Percentiles rank a stretch among this genome's conserved stretches.
These are phyloP conservation scores for Oryza nivara DNA, from an alignment of 176 grass and related monocot genomes.

Conservation along the genomic window DNA sequence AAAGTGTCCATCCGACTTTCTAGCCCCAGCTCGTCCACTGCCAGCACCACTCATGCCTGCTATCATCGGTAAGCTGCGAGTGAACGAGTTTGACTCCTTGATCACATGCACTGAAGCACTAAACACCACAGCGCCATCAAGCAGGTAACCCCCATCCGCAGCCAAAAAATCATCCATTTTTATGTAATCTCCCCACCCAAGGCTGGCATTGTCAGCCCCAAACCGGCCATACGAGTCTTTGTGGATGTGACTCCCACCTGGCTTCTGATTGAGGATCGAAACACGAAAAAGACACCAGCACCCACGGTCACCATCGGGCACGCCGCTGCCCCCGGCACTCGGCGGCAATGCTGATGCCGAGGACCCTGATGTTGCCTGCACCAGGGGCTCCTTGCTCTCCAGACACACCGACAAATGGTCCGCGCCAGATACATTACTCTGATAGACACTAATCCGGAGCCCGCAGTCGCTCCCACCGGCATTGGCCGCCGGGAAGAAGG, in stretches of 20 bases:
- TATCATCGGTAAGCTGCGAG: constrained; percentile 56
- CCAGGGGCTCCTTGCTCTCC: constrained; percentile 81
- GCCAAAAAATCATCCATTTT: constrained; percentile 86
- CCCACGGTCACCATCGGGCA: constrained; percentile 67
- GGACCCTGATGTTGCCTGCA: constrained; percentile 35
- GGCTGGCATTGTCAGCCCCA: constrained; percentile 74
- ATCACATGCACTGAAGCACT: constrained; percentile 85
- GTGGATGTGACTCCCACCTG: constrained; percentile 69
- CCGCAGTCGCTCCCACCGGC: constrained; percentile 59
- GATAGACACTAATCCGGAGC: constrained; percentile 88
- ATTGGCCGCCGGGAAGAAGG: constrained; percentile 59
- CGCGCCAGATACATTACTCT: constrained; percentile 67
- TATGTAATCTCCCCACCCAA: constrained; percentile 94
- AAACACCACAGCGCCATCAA: constrained; percentile 77
- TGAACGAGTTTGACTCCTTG: constrained; percentile 87
- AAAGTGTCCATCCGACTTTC: constrained; percentile 84
- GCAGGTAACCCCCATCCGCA: constrained; percentile 62
- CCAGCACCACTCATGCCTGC: constrained; percentile 47
- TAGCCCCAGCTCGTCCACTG: constrained; percentile 51
- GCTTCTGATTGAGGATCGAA: constrained; percentile 74
- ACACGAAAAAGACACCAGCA: constrained; percentile 96
- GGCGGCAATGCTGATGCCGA: constrained; percentile 23
- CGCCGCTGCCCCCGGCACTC: constrained; percentile 28
- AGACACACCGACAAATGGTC: constrained; percentile 90
- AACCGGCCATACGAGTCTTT: constrained; percentile 90